Base-by-base conservation (phyloP, 208 protist genomes). In the Trypanosoma scelopori region DNA sequence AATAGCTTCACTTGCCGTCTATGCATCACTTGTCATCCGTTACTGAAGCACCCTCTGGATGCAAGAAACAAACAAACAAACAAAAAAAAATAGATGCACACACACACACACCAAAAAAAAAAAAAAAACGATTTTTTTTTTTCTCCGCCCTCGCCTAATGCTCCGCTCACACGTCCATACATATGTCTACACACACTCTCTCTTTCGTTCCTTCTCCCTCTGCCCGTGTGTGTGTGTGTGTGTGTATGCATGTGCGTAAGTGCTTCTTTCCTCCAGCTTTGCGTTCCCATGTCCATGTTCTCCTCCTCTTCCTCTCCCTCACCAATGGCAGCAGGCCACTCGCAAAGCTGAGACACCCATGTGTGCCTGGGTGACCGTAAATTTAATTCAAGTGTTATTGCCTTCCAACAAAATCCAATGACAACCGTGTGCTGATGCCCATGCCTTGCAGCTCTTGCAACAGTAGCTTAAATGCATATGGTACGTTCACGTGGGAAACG, bases 391-490 rank as follows among this genome's bases (percentile, higher is more conserved):
- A 32, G n/a, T 37, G 42, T 47, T 55, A 59, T 5, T 62, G 30
- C 22, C 7, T 27, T 46, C 69, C 52, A 30, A 69, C 55, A 62
- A 69, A 69, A 56, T 65, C 59, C 20, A 67, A 47, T 37, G 60
- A 58, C 45, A 63, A 55, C 5, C 61, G 52, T 52, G 55, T 62
- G 39, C 59, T 67, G 48, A 66, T 74, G 27, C 69, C 48, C 69
- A 66, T 68, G 18, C 96, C 92, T 74, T 98, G 89, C 20, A 99
- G 74, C 75, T 99, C 99, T 70, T 99, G 98, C 79, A 99, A 99
- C 18, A 99, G 85, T 3, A 99, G 88, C 80, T 99, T 99, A 76
- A 97, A 99, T 0, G 99, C 99, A 70, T 99, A 99, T 0, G 99
- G 99, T 37, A 99, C 98, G 72, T 96, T 92, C 0, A 99, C 73